phyloP scores from a whole-genome alignment of 2,329 filamentous ascomycete species.

The Alternaria panax region DNA sequence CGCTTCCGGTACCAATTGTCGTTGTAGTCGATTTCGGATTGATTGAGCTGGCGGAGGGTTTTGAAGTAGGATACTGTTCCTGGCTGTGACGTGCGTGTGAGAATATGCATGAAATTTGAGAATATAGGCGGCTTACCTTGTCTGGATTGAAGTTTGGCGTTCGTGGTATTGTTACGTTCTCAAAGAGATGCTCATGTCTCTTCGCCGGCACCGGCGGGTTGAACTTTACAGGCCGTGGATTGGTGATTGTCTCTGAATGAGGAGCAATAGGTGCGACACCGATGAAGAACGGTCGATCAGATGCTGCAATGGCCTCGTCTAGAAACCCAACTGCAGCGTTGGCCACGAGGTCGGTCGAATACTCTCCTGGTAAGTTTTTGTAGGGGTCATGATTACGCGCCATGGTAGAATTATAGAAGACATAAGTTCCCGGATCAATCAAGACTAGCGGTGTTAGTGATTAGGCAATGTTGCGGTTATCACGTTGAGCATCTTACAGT shows the following conservation, averaged over 20 bases:
- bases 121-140: slow-evolving; percentile 25
- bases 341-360: slow-evolving; percentile 67
- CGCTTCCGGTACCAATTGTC: slow-evolving; percentile 62
- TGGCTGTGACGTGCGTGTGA: slow-evolving; percentile 3
- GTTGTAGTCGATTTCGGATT: slow-evolving; percentile 58
- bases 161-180: slow-evolving; percentile 65
- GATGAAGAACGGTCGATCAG: slow-evolving; percentile 70
- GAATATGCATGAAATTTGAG: background rate
- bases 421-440: slow-evolving; percentile 72
- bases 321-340: slow-evolving; percentile 67
- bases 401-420: slow-evolving; percentile 71
- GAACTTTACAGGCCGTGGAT: slow-evolving; percentile 37
- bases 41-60: slow-evolving; percentile 50
- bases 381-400: slow-evolving; percentile 66
- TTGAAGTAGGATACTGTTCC: slow-evolving; percentile 33
- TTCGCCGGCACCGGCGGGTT: slow-evolving; percentile 66
- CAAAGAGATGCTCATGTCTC: slow-evolving; percentile 69
- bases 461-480: too few relatives aligned
- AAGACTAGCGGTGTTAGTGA: slow-evolving; percentile 42
- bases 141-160: slow-evolving; percentile 72
- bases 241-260: slow-evolving; percentile 53
- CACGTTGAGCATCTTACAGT: slow-evolving; percentile 31
- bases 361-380: slow-evolving; percentile 62
- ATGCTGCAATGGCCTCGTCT: slow-evolving; percentile 62
- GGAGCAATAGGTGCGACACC: slow-evolving; percentile 71